A percentile compares a stretch with the other conserved stretches of the same genome.
Evolutionary conservation across 148 eudicot species (phyloP).

Genomic region (Beta vulgaris): DNA sequence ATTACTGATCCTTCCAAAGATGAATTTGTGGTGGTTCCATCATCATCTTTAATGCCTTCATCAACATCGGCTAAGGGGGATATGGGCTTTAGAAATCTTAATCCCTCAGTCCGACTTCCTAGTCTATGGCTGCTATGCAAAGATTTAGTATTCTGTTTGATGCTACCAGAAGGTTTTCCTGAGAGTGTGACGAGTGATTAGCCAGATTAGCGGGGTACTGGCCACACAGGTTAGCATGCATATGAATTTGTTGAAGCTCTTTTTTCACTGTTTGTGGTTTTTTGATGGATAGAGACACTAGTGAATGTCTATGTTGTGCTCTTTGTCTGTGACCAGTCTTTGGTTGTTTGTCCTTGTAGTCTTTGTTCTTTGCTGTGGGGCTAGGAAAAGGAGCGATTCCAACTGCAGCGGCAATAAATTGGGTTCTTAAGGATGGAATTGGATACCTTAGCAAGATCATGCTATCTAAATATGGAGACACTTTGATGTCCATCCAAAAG

Average conservation of each 20-base stretch:
- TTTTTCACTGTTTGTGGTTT: background rate
- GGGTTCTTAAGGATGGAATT: constrained; percentile 97
- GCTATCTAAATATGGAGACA: constrained; percentile 88
- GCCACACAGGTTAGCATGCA: constrained; percentile 64
- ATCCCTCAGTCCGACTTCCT: constrained; percentile 20
- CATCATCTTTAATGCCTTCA: constrained; percentile 22
- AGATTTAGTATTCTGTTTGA: constrained; percentile 46
- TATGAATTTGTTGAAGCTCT: no score
- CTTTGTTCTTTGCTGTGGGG: constrained; percentile 91
- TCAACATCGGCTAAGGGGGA: constrained; percentile 1
- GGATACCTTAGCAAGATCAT: constrained; percentile 89
- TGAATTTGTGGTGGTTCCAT: constrained; percentile 47
- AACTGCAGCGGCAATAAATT: constrained; percentile 91
- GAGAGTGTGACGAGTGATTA: constrained; percentile 84
- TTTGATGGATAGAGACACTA: background rate
- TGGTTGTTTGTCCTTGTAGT: constrained; percentile 33
- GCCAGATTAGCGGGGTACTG: constrained; percentile 83
- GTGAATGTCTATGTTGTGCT: background rate
- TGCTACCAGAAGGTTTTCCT: constrained; percentile 89
- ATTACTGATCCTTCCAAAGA: constrained; percentile 57
- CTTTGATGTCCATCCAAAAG: constrained; percentile 94
- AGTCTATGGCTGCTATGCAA: constrained; percentile 55
- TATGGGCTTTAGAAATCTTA: constrained; percentile 18
- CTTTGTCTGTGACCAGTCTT: background rate
- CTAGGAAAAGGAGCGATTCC: constrained; percentile 95